Percentiles rank a stretch among this genome's conserved stretches.
Conservation (phyloP, 495 filamentous ascomycete genomes). For the Parmelia sp. region DNA sequence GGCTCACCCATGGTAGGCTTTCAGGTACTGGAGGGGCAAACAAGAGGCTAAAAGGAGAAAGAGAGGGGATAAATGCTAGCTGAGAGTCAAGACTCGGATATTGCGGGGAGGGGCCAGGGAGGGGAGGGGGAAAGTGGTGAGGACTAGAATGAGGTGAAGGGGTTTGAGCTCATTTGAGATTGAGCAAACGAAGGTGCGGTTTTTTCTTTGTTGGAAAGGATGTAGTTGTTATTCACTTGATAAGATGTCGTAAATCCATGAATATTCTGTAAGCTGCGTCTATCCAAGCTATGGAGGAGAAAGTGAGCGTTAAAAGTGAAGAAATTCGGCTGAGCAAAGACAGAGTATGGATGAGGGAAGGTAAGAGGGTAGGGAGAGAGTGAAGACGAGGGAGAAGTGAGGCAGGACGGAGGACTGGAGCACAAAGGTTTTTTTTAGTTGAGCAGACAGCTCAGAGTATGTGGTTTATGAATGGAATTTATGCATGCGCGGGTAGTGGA, state of each 20-base stretch:
- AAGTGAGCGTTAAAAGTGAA: neutral
- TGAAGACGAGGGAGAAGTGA: no score
- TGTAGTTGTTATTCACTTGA: constrained; percentile 9
- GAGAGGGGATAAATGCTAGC: neutral
- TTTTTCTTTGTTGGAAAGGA: constrained; percentile 13
- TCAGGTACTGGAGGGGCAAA: constrained; percentile 1
- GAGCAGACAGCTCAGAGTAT: no score
- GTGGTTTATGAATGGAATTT: no score
- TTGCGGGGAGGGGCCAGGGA: no score
- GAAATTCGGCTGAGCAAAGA: neutral
- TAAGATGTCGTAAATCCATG: constrained; percentile 11
- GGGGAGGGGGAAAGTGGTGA: neutral
- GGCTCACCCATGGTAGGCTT: constrained; percentile 16
- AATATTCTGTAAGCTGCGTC: neutral
- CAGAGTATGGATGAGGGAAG: neutral
- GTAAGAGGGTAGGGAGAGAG: no score
- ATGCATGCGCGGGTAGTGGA: neutral
- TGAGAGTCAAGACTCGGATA: neutral
- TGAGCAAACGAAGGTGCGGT: constrained; percentile 10
- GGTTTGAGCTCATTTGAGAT: constrained; percentile 1
- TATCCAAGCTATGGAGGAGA: neutral
- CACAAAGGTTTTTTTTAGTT: neutral
- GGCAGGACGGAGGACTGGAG: neutral
- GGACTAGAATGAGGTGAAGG: neutral
- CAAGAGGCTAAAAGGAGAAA: constrained; percentile 5